Evolutionary conservation across 75 land plant species (phyloP).

Genomic region (Selaginella tamariscina): DNA sequence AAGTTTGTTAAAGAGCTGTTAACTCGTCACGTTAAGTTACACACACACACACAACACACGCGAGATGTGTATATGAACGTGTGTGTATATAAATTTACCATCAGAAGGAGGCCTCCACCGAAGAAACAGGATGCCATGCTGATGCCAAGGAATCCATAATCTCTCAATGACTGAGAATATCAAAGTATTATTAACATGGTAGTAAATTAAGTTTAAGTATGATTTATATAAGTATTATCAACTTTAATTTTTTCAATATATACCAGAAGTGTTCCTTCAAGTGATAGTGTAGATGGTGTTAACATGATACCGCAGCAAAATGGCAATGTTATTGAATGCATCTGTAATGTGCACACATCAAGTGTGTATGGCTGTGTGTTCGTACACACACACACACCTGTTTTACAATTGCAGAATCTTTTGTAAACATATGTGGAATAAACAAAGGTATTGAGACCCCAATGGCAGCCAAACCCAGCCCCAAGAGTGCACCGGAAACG

Average conservation of each 20-base stretch:
- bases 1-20: conserved; percentile 34
- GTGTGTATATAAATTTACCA: conserved; percentile 33
- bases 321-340: conserved; percentile 60
- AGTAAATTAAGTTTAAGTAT: too few relatives aligned
- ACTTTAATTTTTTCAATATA: background rate
- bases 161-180: conserved; percentile 88
- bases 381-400: conserved; percentile 32
- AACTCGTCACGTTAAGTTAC: background rate
- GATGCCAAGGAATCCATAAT: conserved; percentile 51
- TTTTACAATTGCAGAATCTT: conserved; percentile 37
- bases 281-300: conserved; percentile 60
- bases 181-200: too few relatives aligned
- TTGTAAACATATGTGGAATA: conserved; percentile 55
- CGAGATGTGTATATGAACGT: background rate
- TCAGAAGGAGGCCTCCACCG: conserved; percentile 36
- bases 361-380: background rate
- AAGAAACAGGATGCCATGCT: conserved; percentile 64
- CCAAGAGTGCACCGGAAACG: conserved; percentile 45
- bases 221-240: too few relatives aligned
- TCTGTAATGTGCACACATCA: conserved; percentile 30
- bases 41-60: background rate
- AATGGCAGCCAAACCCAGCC: conserved; percentile 36
- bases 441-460: conserved; percentile 37
- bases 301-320: conserved; percentile 47
- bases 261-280: conserved; percentile 85